Conservation (phyloP, 305 asterid genomes). For the Fraxinus albicans region DNA sequence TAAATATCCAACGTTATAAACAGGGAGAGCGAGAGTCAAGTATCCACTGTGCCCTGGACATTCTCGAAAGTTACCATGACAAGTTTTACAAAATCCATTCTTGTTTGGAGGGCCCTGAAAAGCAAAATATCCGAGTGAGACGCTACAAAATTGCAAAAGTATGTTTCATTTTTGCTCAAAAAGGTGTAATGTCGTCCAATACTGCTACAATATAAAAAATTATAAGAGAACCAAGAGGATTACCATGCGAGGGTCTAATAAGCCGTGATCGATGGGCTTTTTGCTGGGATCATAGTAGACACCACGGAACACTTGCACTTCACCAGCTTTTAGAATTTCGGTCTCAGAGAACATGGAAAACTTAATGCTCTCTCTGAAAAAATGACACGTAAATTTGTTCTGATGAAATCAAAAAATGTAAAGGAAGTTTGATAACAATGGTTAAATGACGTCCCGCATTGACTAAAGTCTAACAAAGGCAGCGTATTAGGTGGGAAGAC, state of each 20-base stretch:
- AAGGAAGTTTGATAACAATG: background rate
- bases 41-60: constrained; percentile 93
- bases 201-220: background rate
- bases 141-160: background rate
- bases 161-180: background rate
- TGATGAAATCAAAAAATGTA: constrained; percentile 13
- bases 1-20: constrained; percentile 75
- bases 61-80: constrained; percentile 52
- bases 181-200: background rate
- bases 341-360: constrained; percentile 65
- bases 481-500: background rate
- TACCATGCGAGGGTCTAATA: constrained; percentile 89
- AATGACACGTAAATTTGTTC: constrained; percentile 10
- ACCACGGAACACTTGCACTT: constrained; percentile 66
- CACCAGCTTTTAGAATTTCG: constrained; percentile 65
- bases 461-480: background rate
- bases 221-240: background rate
- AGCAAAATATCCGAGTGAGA: constrained; percentile 19
- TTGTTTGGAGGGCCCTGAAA: constrained; percentile 90
- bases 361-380: constrained; percentile 68
- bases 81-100: constrained; percentile 56
- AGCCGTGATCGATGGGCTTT: constrained; percentile 56
- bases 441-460: background rate
- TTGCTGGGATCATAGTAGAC: constrained; percentile 49
- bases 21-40: constrained; percentile 76